phyloP scores from a whole-genome alignment of 176 grass and related monocot species.

The Puccinellia tenuiflora region DNA sequence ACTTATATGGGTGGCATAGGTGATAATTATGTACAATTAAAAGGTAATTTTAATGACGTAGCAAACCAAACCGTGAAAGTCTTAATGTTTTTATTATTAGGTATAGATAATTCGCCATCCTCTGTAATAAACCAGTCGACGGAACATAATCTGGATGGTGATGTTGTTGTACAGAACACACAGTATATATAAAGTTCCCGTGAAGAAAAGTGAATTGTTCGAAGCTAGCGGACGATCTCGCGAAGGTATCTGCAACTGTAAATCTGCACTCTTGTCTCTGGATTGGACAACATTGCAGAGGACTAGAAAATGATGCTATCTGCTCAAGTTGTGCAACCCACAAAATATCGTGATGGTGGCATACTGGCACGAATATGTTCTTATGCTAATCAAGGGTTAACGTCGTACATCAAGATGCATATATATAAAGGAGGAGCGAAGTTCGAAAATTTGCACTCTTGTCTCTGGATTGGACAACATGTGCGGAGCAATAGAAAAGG shows the following conservation, averaged over 20 bases:
- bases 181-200: not conserved
- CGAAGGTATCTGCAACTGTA: not conserved
- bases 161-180: not conserved
- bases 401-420: no score
- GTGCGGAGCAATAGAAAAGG: not conserved
- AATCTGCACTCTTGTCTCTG: not conserved
- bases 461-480: not conserved
- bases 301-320: not conserved
- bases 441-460: slow-evolving; percentile 9
- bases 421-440: no score
- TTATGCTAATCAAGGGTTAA: not conserved
- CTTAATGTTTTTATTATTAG: no score
- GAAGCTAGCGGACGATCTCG: not conserved
- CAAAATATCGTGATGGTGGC: not conserved
- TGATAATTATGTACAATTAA: no score
- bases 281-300: not conserved
- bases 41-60: no score
- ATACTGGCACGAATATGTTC: slow-evolving; percentile 15
- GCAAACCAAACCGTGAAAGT: no score
- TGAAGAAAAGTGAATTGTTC: not conserved
- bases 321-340: slow-evolving; percentile 4
- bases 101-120: not conserved
- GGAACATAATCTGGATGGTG: not conserved
- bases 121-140: not conserved
- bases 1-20: no score